phyloP scores from a whole-genome alignment of 371 early-diverging fungal species.

The Lichtheimia ornata region DNA sequence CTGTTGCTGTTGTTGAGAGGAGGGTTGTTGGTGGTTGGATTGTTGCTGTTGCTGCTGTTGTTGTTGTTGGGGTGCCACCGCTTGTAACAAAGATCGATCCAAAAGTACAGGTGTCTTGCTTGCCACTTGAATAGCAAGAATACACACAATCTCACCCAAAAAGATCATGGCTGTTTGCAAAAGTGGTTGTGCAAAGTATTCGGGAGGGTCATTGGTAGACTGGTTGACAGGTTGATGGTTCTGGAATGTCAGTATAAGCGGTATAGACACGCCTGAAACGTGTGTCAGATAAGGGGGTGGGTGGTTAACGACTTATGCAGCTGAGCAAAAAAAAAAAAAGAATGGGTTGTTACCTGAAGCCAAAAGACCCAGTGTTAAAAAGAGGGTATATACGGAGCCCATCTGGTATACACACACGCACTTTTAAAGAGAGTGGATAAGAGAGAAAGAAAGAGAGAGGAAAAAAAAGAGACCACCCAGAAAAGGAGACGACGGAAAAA shows the following conservation, averaged over 20 bases:
- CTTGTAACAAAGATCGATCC: slow-evolving; percentile 35
- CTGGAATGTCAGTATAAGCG: slow-evolving; percentile 47
- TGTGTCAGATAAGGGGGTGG: background rate
- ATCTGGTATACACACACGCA: slow-evolving; percentile 5
- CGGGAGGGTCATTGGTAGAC: slow-evolving; percentile 17
- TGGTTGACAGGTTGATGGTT: slow-evolving; percentile 33
- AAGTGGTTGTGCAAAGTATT: slow-evolving; percentile 39
- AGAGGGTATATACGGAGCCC: slow-evolving; percentile 23
- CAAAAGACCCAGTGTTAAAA: slow-evolving; percentile 22
- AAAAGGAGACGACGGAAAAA: background rate
- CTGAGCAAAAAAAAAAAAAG: background rate
- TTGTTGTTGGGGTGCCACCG: slow-evolving; percentile 33
- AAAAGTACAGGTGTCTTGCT: slow-evolving; percentile 34
- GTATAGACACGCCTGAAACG: slow-evolving; percentile 42
- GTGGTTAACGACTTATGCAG: too few species aligned
- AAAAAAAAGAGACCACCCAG: slow-evolving; percentile 6
- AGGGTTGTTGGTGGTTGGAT: background rate
- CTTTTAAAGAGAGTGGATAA: background rate
- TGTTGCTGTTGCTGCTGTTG: slow-evolving; percentile 12
- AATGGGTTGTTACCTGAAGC: slow-evolving; percentile 17
- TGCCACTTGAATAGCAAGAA: slow-evolving; percentile 37
- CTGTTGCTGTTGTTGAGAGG: slow-evolving; percentile 6
- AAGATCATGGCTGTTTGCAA: slow-evolving; percentile 51
- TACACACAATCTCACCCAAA: slow-evolving; percentile 47
- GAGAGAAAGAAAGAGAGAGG: slow-evolving; percentile 2